Evolutionary conservation across 192 early-diverging fungal genomes (phyloP), one percentile per base, ranked within the genome.

Genomic region (Coemansia sp.): DNA sequence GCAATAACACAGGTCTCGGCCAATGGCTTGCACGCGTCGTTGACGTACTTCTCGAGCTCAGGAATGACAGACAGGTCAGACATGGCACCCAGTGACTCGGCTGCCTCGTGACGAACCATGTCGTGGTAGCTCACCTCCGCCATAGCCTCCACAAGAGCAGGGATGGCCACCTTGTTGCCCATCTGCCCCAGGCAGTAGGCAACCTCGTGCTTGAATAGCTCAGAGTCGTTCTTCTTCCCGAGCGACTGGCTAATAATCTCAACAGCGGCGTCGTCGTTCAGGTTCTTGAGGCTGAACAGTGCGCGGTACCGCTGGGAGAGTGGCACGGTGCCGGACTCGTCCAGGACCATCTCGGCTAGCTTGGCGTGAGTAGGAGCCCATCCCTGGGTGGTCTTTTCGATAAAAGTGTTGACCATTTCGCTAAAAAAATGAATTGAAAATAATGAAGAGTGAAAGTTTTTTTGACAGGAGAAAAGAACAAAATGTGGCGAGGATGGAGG

Each of bases 41-140:
- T 78, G 26, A 89, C 74, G 79, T 91, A 96, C 38, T 86, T 77
- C 72, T 92, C 87, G 18, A 99, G 79, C 57, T 92, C 83, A 1
- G 85, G 79, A 33, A 96, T 58, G 2, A 88, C 85, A 7, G 83
- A 76, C 6, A 83, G 70, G 33, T 90, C 84, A 3, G 92, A 94
- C 64, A 99, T 93, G 3, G 97, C 97, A 21, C 94, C 95, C 57
- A 99, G 77, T 2, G 97, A 95, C 78, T 99, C 97, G 10, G 94
- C 97, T 23, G 95, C 94, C 85, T 99, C 97, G 73, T 99, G 97
- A 5, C 97, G 86, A 52, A 97, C 95, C 97, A 99, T 99, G 36
- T 89, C 89, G 67, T 95, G 91, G 68, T 95, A 86, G 16, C 74
- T 66, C 58, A 69, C 75, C 43, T 87, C 70, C n/a, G 77, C 84